Percentiles rank a stretch among this genome's conserved stretches.
These are phyloP conservation scores for Phyllosticta citrichinensis DNA, from an alignment of 2,329 filamentous ascomycete genomes.

Conservation along the genomic window DNA sequence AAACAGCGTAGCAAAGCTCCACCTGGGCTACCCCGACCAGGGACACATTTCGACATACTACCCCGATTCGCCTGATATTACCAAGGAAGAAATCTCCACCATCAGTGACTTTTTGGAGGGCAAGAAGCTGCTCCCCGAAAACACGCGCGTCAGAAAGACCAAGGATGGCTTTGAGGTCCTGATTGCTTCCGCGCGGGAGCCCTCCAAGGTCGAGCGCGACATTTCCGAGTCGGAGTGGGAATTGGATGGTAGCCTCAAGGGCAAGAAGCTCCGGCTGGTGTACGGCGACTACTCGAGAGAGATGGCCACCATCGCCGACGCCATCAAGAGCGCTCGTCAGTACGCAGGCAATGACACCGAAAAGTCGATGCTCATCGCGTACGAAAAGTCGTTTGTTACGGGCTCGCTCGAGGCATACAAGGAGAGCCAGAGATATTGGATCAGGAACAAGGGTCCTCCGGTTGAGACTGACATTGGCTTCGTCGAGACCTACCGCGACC, in stretches of 20 bases:
- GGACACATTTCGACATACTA: conserved; percentile 43
- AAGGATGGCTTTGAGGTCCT: conserved; percentile 36
- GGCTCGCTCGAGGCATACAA: conserved; percentile 42
- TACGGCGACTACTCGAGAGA: conserved; percentile 38
- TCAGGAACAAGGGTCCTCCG: conserved; percentile 40
- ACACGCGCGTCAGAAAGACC: conserved; percentile 39
- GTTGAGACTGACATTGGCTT: conserved; percentile 47
- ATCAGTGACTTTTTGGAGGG: conserved; percentile 38
- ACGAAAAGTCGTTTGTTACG: conserved; percentile 40
- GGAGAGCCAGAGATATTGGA: conserved; percentile 43
- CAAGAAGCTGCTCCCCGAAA: conserved; percentile 39
- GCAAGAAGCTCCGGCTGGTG: conserved; percentile 36
- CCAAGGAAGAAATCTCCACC: conserved; percentile 36
- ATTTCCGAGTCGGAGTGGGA: conserved; percentile 37
- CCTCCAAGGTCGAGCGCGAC: conserved; percentile 30
- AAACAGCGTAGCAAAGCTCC: conserved; percentile 31
- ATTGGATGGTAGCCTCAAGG: conserved; percentile 30
- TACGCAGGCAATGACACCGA: conserved; percentile 37
- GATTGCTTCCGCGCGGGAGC: conserved; percentile 37
- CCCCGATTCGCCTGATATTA: conserved; percentile 38
- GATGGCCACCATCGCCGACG: conserved; percentile 36
- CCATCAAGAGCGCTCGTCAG: conserved; percentile 38
- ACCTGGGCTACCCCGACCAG: conserved; percentile 39
- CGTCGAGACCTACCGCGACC: conserved; percentile 46
- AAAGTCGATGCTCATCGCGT: conserved; percentile 35